Evolutionary conservation across 305 asterid species (phyloP), one percentile per base, ranked within the genome.

Genomic region (Ajuga reptans): DNA sequence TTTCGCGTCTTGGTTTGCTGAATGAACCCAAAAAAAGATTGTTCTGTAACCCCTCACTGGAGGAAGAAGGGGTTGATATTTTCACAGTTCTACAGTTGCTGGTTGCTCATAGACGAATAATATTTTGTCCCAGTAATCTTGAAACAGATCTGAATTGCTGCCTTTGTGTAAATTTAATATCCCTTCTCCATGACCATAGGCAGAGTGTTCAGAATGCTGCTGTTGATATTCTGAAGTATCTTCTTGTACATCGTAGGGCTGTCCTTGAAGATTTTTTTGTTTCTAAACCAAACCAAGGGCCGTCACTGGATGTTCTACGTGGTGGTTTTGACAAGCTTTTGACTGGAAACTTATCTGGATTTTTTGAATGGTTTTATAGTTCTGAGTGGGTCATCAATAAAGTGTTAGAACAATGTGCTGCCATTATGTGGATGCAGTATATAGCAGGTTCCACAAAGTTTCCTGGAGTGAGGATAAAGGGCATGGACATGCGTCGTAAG

Each of bases 261-360:
- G 87, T 97, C 66, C 87, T 91, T 61, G 99, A 94, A 79, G 98
- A 94, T 73, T 87, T 91, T 74, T 86, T 94, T 51, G 98, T 92
- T 79, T 83, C 94, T 54, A 94, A 92, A 80, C 89, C 92, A 60
- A 89, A 94, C 75, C 97, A 91, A 79, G 98, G 96, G 29, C 84
- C 83, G 50, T 64, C 89, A 52, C 68, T 89, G 85, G 84, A 94
- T 76, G 89, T 89, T 71, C 84, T 91, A 50, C 98, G 86, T 67
- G 96, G 95, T 76, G 99, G 99, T 56, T 91, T 94, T 76, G 98
- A 94, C 83, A 89, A 80, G 83, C 96, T 94, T 72, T 78, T 94
- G 78, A 89, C 94, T 76, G 95, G 89, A 76, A 83, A 77, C 66
- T 79, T 84, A 71, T 80, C 92, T 63, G 92, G 79, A 42, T 91